A percentile compares a stretch with the other conserved stretches of the same genome.
Conservation (phyloP, 306 rosid species). For the Psophocarpus tetragonolobus region DNA sequence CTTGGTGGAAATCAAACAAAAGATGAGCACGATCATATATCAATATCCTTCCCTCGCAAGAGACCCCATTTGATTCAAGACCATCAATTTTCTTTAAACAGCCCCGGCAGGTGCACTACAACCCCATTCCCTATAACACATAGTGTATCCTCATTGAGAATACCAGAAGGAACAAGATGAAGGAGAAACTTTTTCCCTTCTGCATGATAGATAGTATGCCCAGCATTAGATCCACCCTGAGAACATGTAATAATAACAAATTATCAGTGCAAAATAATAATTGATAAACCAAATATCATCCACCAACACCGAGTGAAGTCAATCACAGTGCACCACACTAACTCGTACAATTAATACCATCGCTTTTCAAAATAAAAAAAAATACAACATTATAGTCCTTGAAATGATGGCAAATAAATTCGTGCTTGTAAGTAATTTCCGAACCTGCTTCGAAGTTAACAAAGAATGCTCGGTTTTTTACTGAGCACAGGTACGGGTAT, state of each 20-base stretch:
- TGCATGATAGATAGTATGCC: slow-evolving; percentile 89
- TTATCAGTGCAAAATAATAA: slow-evolving; percentile 18
- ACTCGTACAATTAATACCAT: background rate
- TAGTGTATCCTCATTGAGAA: slow-evolving; percentile 82
- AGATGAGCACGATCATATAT: slow-evolving; percentile 92
- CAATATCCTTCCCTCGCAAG: slow-evolving; percentile 89
- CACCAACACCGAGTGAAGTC: background rate
- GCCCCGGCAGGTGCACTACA: slow-evolving; percentile 87
- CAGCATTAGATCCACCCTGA: slow-evolving; percentile 98
- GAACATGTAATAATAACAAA: background rate
- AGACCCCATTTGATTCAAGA: slow-evolving; percentile 75
- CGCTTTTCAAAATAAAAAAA: background rate
- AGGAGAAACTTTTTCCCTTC: slow-evolving; percentile 98
- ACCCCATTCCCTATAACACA: slow-evolving; percentile 97
- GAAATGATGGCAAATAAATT: too few relatives aligned
- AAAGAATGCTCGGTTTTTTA: too few relatives aligned
- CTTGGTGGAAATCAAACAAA: slow-evolving; percentile 92
- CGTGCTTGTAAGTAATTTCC: too few relatives aligned
- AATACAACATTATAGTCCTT: background rate
- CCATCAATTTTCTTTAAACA: slow-evolving; percentile 86
- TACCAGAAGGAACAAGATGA: slow-evolving; percentile 96
- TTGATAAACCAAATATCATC: background rate
- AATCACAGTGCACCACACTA: background rate
- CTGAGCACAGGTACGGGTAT: too few relatives aligned
- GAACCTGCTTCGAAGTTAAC: too few relatives aligned